Percentiles rank a stretch among this genome's conserved stretches.
Conservation (phyloP, 2,329 filamentous ascomycete species). For the Cadophora luteo-olivacea region DNA sequence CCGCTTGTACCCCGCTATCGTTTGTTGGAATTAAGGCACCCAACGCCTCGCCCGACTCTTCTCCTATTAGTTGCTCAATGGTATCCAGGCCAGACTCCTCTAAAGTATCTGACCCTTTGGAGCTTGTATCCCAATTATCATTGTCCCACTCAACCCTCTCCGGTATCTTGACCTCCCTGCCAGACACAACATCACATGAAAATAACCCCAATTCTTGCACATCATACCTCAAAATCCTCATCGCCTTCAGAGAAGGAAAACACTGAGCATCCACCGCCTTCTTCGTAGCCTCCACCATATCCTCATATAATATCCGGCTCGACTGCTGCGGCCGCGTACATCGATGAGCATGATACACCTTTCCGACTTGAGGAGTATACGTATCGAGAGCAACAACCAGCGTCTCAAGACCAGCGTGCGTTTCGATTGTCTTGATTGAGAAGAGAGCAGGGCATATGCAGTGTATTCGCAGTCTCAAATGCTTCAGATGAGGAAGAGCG, state of each 20-base stretch:
- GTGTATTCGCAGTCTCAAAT: not conserved
- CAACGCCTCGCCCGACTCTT: not conserved
- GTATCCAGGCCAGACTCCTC: not conserved
- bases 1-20: not conserved
- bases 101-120: not conserved
- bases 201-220: not conserved
- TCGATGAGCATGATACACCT: slow-evolving; percentile 4
- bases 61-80: not conserved
- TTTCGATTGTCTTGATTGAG: not conserved
- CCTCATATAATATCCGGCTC: not conserved
- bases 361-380: not conserved
- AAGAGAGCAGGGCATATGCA: slow-evolving; percentile 13
- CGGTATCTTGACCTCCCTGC: not conserved
- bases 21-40: too few relatives aligned
- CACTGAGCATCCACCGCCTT: not conserved
- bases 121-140: not conserved
- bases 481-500: not conserved
- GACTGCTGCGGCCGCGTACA: slow-evolving; percentile 9
- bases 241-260: not conserved
- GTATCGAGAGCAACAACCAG: slow-evolving; percentile 8
- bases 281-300: not conserved
- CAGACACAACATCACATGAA: not conserved
- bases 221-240: slow-evolving; percentile 10
- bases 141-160: not conserved
- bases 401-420: not conserved